Evolutionary conservation across 495 filamentous ascomycete species (phyloP).

Genomic region (Glonium stellatum): DNA sequence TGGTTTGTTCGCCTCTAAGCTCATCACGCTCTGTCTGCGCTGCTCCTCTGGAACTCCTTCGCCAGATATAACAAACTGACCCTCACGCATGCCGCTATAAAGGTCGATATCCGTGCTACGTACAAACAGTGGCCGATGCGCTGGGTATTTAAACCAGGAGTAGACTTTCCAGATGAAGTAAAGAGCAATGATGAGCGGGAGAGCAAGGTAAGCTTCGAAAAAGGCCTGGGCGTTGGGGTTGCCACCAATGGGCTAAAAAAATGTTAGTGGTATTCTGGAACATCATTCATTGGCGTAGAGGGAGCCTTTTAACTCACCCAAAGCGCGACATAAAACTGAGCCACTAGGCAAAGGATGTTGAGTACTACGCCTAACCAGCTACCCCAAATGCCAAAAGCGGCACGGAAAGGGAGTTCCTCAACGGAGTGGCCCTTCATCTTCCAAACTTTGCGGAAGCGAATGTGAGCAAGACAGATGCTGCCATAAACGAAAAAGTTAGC

Average conservation of each 20-base stretch:
- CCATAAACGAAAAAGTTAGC: conserved; percentile 53
- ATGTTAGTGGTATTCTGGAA: background rate
- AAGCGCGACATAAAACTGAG: conserved; percentile 24
- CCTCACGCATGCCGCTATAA: conserved; percentile 26
- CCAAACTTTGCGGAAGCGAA: conserved; percentile 52
- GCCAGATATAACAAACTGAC: conserved; percentile 13
- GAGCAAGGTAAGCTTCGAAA: conserved; percentile 29
- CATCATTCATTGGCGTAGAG: background rate
- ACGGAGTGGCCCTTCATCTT: conserved; percentile 19
- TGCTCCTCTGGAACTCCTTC: conserved; percentile 7
- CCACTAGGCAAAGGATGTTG: conserved; percentile 21
- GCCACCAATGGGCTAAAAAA: conserved; percentile 22
- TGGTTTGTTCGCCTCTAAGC: conserved; percentile 4
- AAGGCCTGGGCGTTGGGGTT: conserved; percentile 22
- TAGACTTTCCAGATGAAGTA: conserved; percentile 29
- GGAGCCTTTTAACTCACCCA: conserved; percentile 19
- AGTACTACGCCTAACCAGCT: conserved; percentile 17
- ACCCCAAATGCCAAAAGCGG: conserved; percentile 20
- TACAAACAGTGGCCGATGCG: conserved; percentile 16
- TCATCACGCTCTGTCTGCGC: conserved; percentile 8
- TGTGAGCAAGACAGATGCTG: conserved; percentile 49
- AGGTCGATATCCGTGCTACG: conserved; percentile 28
- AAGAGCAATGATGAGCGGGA: conserved; percentile 22
- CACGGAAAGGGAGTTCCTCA: conserved; percentile 17
- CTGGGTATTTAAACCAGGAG: conserved; percentile 5